Conservation (phyloP, 23 red algal genomes). For the Agarophyton chilense region DNA sequence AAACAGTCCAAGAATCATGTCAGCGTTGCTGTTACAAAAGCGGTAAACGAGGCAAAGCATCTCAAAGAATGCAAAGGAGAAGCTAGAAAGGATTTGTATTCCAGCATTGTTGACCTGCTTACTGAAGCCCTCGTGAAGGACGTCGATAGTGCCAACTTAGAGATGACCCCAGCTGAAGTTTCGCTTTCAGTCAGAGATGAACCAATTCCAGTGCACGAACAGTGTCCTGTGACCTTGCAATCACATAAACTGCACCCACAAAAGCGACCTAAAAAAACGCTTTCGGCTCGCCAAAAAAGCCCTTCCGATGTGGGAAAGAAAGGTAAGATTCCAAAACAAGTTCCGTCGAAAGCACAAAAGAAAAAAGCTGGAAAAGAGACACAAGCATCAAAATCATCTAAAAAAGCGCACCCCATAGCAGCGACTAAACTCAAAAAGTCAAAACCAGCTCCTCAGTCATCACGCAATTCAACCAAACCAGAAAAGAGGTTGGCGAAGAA, state of each 20-base stretch:
- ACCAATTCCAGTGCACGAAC: neutral
- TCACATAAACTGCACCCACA: neutral
- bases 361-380: neutral
- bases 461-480: neutral
- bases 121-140: constrained; percentile 9
- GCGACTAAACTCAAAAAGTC: neutral
- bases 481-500: neutral
- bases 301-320: neutral
- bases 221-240: neutral
- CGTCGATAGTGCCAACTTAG: neutral
- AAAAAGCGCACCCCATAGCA: neutral
- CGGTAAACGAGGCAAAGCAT: neutral
- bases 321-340: neutral
- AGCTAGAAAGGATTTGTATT: constrained; percentile 11
- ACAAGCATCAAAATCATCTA: neutral
- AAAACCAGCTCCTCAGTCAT: neutral
- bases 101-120: neutral
- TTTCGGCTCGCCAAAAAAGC: neutral
- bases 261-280: neutral
- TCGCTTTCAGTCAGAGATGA: neutral
- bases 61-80: constrained; percentile 1
- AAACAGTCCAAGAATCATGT: neutral
- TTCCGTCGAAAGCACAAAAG: neutral
- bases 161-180: neutral
- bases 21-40: neutral